Evolutionary conservation across 1,284 basidiomycete species (phyloP).

Genomic region (Sporisorium exsertum): DNA sequence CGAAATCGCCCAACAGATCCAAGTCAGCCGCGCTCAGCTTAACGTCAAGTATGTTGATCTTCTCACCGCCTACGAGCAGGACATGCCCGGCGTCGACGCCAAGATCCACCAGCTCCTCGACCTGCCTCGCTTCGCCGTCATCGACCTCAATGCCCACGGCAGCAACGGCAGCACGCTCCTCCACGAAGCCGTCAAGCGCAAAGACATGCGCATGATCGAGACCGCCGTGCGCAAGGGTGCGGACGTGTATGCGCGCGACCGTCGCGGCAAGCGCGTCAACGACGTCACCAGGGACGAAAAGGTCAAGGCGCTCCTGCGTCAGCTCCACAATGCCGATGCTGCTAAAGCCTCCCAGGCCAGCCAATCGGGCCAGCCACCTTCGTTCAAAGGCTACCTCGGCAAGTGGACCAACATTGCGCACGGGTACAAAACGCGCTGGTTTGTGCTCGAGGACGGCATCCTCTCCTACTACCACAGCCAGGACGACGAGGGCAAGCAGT

Average conservation of each 20-base stretch:
- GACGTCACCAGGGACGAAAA: conserved; percentile 80
- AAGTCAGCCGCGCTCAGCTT: conserved; percentile 81
- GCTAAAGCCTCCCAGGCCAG: conserved; percentile 72
- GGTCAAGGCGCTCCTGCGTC: conserved; percentile 83
- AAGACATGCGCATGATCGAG: conserved; percentile 85
- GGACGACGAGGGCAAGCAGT: conserved; percentile 88
- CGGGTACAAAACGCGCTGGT: conserved; percentile 93
- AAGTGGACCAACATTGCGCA: conserved; percentile 91
- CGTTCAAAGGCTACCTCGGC: conserved; percentile 71
- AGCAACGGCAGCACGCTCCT: conserved; percentile 75
- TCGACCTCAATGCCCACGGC: conserved; percentile 61
- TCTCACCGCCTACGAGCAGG: conserved; percentile 71
- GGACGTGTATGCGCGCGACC: conserved; percentile 88
- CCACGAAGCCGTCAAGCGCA: conserved; percentile 86
- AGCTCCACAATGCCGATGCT: conserved; percentile 72
- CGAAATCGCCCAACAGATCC: conserved; percentile 78
- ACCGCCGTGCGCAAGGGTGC: conserved; percentile 85
- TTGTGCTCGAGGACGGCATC: conserved; percentile 87
- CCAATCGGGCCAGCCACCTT: conserved; percentile 53
- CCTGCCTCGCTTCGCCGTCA: conserved; percentile 46
- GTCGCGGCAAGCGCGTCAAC: conserved; percentile 79
- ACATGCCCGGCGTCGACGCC: conserved; percentile 71
- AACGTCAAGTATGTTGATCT: conserved; percentile 81
- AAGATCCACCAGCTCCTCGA: conserved; percentile 69
- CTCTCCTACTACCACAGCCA: conserved; percentile 84